A percentile compares a stretch with the other conserved stretches of the same genome.
phyloP scores from a whole-genome alignment of 306 rosid species.

The Adenanthera pavonina region DNA sequence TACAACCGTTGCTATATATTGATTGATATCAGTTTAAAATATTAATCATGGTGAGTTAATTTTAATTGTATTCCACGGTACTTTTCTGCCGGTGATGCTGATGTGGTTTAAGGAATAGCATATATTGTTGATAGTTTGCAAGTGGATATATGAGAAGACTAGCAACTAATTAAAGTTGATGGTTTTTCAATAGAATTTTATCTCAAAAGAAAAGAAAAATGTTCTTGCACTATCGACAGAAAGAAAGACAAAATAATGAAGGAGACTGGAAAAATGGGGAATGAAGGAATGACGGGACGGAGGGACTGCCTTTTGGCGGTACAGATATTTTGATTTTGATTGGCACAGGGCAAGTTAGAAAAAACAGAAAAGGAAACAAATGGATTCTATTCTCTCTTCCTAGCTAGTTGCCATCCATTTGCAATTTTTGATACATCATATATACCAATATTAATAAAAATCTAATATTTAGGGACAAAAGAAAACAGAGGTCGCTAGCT shows the following conservation, averaged over 20 bases:
- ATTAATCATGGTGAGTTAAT: neutral
- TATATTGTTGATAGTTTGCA: conserved; percentile 2
- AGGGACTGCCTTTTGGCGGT: neutral
- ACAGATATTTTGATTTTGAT: neutral
- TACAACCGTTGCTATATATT: neutral
- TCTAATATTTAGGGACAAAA: too few relatives aligned
- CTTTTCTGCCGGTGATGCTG: neutral
- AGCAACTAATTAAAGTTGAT: neutral
- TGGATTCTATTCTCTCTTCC: neutral
- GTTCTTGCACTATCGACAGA: neutral
- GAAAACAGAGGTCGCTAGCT: too few relatives aligned
- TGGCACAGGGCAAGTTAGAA: neutral
- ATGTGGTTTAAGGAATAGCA: conserved; percentile 8
- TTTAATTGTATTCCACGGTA: neutral
- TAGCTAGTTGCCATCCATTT: neutral
- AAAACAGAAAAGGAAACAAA: neutral
- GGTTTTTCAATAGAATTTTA: neutral
- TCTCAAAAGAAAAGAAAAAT: neutral
- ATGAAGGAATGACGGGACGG: neutral
- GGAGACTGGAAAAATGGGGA: neutral
- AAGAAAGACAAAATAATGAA: neutral
- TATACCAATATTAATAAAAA: too few relatives aligned
- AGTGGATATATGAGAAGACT: conserved; percentile 16
- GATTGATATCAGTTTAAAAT: neutral
- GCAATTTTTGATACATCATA: neutral